Evolutionary conservation across 2,329 filamentous ascomycete genomes (phyloP).

Genomic region (Incumbomyces delicatus): DNA sequence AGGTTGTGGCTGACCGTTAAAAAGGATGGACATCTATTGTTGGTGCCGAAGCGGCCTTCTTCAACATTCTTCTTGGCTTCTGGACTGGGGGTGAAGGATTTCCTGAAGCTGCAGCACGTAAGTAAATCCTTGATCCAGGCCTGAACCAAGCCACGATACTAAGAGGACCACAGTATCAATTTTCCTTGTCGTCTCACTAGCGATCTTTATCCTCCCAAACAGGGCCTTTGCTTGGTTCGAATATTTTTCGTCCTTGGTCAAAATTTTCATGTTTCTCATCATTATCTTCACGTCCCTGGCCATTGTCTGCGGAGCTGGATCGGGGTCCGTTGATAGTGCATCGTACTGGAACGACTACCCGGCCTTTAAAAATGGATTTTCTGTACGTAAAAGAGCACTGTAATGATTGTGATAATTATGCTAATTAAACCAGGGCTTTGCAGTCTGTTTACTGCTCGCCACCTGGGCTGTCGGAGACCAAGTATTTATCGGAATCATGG

Average conservation of each 20-base stretch:
- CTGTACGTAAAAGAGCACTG: slow-evolving; percentile 6
- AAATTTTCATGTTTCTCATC: slow-evolving; percentile 30
- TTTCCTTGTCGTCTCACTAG: slow-evolving; percentile 16
- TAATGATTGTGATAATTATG: not conserved
- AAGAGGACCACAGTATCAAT: slow-evolving; percentile 15
- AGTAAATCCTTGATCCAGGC: not conserved
- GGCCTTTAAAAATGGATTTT: slow-evolving; percentile 28
- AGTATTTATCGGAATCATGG: slow-evolving; percentile 28
- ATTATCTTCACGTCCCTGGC: slow-evolving; percentile 29
- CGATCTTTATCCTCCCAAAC: slow-evolving; percentile 23
- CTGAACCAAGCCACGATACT: not conserved
- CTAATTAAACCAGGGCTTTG: slow-evolving; percentile 22
- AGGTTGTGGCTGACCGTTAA: not conserved
- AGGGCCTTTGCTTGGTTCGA: slow-evolving; percentile 30
- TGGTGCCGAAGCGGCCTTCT: slow-evolving; percentile 20
- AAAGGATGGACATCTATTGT: slow-evolving; percentile 19
- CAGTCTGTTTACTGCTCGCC: slow-evolving; percentile 24
- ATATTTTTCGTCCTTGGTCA: slow-evolving; percentile 28
- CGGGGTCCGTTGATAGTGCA: slow-evolving; percentile 26
- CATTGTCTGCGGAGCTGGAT: slow-evolving; percentile 32
- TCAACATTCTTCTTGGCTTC: slow-evolving; percentile 19
- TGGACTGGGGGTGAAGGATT: slow-evolving; percentile 16
- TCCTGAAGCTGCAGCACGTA: slow-evolving; percentile 10
- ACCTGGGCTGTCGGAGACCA: slow-evolving; percentile 25
- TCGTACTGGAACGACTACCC: slow-evolving; percentile 26